Evolutionary conservation across 2,329 filamentous ascomycete species (phyloP).

Genomic region (Colletotrichum theobromicola): DNA sequence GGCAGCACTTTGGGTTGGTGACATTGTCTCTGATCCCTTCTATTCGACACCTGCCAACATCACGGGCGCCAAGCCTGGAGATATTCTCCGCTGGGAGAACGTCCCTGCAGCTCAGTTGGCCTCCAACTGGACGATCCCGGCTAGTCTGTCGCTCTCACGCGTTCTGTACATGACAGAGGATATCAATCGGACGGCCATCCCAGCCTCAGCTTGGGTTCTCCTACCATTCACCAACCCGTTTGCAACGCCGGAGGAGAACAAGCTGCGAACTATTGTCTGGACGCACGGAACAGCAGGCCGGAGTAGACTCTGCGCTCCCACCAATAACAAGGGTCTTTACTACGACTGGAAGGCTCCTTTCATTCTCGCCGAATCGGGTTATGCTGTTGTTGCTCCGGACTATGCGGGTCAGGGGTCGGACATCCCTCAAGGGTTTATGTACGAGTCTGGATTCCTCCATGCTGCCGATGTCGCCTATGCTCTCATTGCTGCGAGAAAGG

Average conservation of each 20-base stretch:
- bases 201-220: not conserved
- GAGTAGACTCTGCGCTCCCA: conserved; percentile 25
- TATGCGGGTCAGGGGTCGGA: conserved; percentile 19
- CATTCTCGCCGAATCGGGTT: conserved; percentile 16
- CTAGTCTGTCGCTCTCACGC: not conserved
- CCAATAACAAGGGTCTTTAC: conserved; percentile 26
- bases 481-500: conserved; percentile 24
- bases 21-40: conserved; percentile 1
- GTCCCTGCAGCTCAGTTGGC: not conserved
- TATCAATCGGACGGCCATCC: conserved; percentile 15
- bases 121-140: conserved; percentile 21
- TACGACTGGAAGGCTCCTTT: conserved; percentile 28
- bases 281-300: conserved; percentile 29
- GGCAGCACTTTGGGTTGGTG: not conserved
- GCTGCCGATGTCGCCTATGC: conserved; percentile 24
- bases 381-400: conserved; percentile 19
- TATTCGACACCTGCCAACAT: not conserved
- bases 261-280: conserved; percentile 25
- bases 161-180: conserved; percentile 24
- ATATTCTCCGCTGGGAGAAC: conserved; percentile 15
- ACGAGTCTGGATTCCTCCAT: conserved; percentile 24
- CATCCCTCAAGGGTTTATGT: conserved; percentile 25
- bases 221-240: not conserved
- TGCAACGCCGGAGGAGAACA: not conserved
- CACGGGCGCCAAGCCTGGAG: not conserved